Base-by-base conservation (phyloP, 495 filamentous ascomycete genomes). In the Schizothecium vesticola region DNA sequence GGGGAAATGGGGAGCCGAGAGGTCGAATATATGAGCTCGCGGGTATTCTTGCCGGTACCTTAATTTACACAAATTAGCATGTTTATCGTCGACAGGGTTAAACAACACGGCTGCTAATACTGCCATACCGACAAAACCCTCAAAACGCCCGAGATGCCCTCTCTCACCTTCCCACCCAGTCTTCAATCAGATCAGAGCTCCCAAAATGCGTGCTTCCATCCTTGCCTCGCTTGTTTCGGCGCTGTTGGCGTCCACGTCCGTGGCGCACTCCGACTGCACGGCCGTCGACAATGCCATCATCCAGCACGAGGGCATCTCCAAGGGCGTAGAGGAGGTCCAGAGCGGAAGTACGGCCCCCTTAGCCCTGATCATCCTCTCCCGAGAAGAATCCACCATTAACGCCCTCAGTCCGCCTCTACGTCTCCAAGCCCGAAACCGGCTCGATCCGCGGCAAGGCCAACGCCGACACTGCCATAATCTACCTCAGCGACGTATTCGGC, bases 401-500 rank as follows among this genome's bases (percentile, higher is more conserved):
- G 43, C 43, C 43, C 16, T 8, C 36, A 64, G 62, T 66, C 56
- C 21, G 43, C 13, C 63, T 81, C 66, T 82, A 82, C 71, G 73
- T 81, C 66, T 68, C 80, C 61, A 66, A 72, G 24, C 73, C 77
- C 21, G 83, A 83, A 25, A n/a, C 23, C 6, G 22, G 29, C 12
- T 66, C 65, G 19, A 59, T 62, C 22, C 65, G 69, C 57, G 79
- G 83, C 61, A 78, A 77, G 59, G 80, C 75, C 16, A 66, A 74
- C 36, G 80, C 81, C 29, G 81, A 82, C 66, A 77, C 75, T 22
- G 84, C 77, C 23, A 81, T 86, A 23, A 63, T 84, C 66, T 81
- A 84, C 75, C 73, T 91, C 31, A 84, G 84, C 63, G 89, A 91
- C 68, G 80, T 90, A 71, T 86, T 85, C 71, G 89, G 88, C 67